These are phyloP conservation scores for Oxyria digyna DNA, from an alignment of 148 eudicot genomes.

Conservation along the genomic window DNA sequence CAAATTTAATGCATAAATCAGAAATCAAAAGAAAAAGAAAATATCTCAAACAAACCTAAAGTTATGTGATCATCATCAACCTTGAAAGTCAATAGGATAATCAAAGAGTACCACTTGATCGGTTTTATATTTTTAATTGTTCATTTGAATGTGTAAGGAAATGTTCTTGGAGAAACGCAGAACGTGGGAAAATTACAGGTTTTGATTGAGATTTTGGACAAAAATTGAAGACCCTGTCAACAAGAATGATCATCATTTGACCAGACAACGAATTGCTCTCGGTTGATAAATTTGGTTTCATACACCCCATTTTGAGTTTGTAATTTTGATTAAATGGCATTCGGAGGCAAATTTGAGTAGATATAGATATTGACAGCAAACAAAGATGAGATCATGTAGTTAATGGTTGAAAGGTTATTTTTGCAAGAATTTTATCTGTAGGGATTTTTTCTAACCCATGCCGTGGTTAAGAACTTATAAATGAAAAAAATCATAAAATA, in stretches of 20 bases:
- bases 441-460: too few species aligned
- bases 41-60: neutral
- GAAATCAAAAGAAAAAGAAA: neutral
- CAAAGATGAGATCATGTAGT: neutral
- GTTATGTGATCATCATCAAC: neutral
- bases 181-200: neutral
- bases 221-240: conserved; percentile 1
- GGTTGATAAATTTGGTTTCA: neutral
- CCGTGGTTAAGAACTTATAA: too few species aligned
- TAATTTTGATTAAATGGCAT: neutral
- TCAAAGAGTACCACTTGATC: neutral
- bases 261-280: neutral
- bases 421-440: neutral
- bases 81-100: conserved; percentile 1
- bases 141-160: neutral
- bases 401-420: neutral
- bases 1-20: too few species aligned
- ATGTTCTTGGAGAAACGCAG: neutral
- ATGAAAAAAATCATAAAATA: too few species aligned
- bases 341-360: neutral
- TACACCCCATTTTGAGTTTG: neutral
- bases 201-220: neutral
- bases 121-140: neutral
- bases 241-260: neutral
- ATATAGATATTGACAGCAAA: neutral